A percentile compares a stretch with the other conserved stretches of the same genome.
These are phyloP conservation scores for Blastocystis sp. DNA, from an alignment of 352 stramenopile genomes.

Conservation along the genomic window DNA sequence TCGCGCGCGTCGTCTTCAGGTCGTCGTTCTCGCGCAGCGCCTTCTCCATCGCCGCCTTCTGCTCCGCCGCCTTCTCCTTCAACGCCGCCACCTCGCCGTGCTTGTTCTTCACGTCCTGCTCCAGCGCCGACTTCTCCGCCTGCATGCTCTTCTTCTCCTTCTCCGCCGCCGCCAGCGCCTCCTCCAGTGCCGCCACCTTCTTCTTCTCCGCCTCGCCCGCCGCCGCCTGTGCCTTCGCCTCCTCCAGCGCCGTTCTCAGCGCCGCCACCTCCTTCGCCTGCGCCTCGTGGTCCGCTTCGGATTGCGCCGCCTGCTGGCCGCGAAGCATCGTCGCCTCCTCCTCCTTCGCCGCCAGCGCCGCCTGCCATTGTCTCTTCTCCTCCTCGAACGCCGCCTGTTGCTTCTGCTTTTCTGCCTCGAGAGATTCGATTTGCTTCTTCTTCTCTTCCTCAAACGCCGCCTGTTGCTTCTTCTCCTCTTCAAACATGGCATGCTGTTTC, in stretches of 20 bases:
- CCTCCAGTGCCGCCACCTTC: not conserved
- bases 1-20: conserved; percentile 38
- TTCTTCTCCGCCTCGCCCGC: not conserved
- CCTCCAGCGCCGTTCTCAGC: not conserved
- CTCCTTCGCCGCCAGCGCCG: not conserved
- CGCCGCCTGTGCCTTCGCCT: not conserved
- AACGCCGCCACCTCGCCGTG: not conserved
- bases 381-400: not conserved
- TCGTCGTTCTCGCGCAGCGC: conserved; percentile 43
- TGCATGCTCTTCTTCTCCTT: too few relatives aligned
- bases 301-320: not conserved
- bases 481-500: not conserved
- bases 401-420: not conserved
- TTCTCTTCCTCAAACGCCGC: not conserved
- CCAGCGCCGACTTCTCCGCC: conserved; percentile 24
- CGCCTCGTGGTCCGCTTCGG: not conserved
- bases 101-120: conserved; percentile 54
- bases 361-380: not conserved
- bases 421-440: not conserved
- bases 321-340: not conserved
- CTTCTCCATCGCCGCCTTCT: not conserved
- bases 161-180: not conserved
- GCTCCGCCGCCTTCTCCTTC: not conserved
- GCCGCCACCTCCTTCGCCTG: not conserved
- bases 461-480: not conserved